Conservation (phyloP, 148 eudicot genomes). For the Amaranthus palmeri region DNA sequence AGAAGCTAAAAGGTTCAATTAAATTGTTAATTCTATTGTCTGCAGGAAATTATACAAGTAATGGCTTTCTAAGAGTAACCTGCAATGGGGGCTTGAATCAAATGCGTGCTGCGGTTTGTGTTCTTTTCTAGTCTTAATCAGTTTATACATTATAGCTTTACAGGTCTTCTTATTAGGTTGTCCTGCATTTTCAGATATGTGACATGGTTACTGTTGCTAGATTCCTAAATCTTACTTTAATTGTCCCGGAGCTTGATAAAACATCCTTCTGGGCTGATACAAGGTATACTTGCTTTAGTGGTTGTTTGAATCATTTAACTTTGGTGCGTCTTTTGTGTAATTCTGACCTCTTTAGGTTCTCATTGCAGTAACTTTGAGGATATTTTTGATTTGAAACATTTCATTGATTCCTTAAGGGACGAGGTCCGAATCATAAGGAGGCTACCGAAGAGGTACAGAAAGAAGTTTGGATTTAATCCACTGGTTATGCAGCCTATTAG, state of each 20-base stretch:
- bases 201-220: constrained; percentile 96
- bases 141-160: constrained; percentile 9
- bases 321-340: neutral
- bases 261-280: constrained; percentile 99
- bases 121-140: constrained; percentile 9
- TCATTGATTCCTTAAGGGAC: constrained; percentile 80
- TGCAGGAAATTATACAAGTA: constrained; percentile 86
- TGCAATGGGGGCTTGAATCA: constrained; percentile 99
- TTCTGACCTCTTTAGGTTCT: constrained; percentile 14
- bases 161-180: constrained; percentile 9
- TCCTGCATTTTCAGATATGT: constrained; percentile 67
- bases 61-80: constrained; percentile 74
- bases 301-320: neutral
- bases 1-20: neutral
- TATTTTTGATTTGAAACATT: constrained; percentile 83
- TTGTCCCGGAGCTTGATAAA: constrained; percentile 97
- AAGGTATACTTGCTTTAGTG: constrained; percentile 44
- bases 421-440: constrained; percentile 73
- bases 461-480: constrained; percentile 53
- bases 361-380: constrained; percentile 83
- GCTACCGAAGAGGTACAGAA: constrained; percentile 67
- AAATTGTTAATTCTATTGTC: constrained; percentile 3
- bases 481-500: constrained; percentile 86
- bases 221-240: constrained; percentile 83
- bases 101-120: constrained; percentile 96